Conservation (phyloP, 192 early-diverging fungal genomes). For the Haplosporangium gracile region DNA sequence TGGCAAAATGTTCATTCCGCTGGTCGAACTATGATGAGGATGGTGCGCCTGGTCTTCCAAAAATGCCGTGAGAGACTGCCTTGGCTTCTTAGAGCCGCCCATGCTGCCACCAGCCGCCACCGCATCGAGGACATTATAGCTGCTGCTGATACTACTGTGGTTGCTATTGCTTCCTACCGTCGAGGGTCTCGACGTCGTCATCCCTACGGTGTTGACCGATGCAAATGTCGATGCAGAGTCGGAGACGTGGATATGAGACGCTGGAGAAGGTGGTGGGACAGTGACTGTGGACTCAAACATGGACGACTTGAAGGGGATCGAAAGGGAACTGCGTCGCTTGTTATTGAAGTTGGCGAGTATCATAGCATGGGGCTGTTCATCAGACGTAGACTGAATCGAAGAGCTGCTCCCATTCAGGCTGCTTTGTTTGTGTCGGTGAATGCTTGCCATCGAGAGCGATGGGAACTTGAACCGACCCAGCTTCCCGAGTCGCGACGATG, state of each 20-base stretch:
- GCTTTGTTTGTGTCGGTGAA: conserved; percentile 24
- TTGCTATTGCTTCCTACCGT: conserved; percentile 21
- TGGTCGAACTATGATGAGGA: conserved; percentile 20
- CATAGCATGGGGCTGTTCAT: neutral
- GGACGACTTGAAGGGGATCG: neutral
- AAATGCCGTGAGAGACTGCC: conserved; percentile 22
- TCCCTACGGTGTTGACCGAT: conserved; percentile 19
- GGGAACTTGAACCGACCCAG: conserved; percentile 46
- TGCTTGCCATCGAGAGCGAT: conserved; percentile 27
- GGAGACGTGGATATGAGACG: neutral
- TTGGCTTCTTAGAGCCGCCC: conserved; percentile 1
- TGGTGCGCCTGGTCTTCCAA: conserved; percentile 26
- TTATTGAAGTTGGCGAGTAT: neutral
- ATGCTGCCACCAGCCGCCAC: neutral
- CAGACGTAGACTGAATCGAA: neutral
- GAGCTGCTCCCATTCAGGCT: neutral
- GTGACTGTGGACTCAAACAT: neutral
- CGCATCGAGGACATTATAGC: neutral
- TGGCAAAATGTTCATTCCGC: neutral
- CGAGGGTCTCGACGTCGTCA: conserved; percentile 10
- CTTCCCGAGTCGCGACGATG: conserved; percentile 17
- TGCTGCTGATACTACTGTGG: conserved; percentile 32
- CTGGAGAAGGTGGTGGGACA: neutral
- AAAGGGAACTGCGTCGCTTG: neutral
- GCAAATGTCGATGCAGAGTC: conserved; percentile 32